Evolutionary conservation across 1,284 basidiomycete species (phyloP).

Genomic region (Boletellus deceptivus): DNA sequence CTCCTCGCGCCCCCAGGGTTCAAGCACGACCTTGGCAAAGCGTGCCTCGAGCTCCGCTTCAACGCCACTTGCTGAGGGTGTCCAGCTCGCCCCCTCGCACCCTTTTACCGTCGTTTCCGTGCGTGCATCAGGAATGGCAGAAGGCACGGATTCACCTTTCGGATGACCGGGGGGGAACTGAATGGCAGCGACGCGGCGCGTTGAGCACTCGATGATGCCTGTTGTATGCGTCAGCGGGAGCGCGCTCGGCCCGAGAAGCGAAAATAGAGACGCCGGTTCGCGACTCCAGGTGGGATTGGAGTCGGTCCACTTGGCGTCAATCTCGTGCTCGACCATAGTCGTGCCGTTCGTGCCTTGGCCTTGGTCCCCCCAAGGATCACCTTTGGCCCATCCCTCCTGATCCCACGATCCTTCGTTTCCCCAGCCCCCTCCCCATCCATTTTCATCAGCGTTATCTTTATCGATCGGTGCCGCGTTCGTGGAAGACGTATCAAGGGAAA

Average conservation of each 20-base stretch:
- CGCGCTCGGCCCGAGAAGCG: conserved; percentile 43
- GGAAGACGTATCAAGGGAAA: conserved; percentile 3
- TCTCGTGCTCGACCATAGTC: neutral
- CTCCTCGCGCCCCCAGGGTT: conserved; percentile 51
- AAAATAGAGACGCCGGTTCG: conserved; percentile 32
- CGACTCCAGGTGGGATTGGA: conserved; percentile 27
- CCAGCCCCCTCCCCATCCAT: neutral
- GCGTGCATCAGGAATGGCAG: neutral
- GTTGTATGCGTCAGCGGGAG: conserved; percentile 50
- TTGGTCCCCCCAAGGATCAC: conserved; percentile 5
- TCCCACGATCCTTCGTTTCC: conserved; percentile 6
- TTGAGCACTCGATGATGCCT: conserved; percentile 50
- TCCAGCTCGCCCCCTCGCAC: conserved; percentile 12
- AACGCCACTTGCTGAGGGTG: conserved; percentile 39
- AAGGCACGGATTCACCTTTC: conserved; percentile 1
- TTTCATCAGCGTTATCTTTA: neutral
- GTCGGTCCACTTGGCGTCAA: conserved; percentile 14
- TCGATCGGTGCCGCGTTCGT: neutral
- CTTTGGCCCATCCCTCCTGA: conserved; percentile 17
- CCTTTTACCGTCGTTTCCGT: neutral
- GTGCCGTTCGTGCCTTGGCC: conserved; percentile 7
- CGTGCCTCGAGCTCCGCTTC: conserved; percentile 48
- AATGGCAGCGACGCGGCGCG: conserved; percentile 41
- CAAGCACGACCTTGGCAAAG: conserved; percentile 50
- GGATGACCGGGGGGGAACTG: conserved; percentile 26